Base-by-base conservation (phyloP, 441 rosid species). In the Pelargonium cotyledonis region DNA sequence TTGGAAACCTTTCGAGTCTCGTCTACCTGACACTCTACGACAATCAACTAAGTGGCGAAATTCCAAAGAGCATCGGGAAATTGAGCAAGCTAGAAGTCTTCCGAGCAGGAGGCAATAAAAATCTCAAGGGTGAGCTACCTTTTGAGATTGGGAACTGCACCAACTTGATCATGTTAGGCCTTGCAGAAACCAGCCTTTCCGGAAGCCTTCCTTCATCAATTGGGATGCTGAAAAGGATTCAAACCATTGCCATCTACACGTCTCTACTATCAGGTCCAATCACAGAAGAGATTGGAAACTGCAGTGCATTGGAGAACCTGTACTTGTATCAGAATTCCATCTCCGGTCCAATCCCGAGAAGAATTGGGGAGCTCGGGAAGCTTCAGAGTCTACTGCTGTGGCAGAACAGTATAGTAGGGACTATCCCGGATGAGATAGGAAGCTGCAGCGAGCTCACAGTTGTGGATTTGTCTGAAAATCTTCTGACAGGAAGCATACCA, bases 181-280 rank as follows among this genome's bases (percentile, higher is more conserved):
- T 94, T 1, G 95, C 99, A 0, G 99, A 89, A 55, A 91, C 99
- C 66, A 79, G 94, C 84, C 81, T 94, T 81, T 89, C 96, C 12
- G 95, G 99, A 14, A 81, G 66, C 19, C 81, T 89, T 15, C 96
- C 97, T 63, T 77, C 88, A 10, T 81, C 97, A 3, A 83, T 94
- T 40, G 92, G 97, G 31, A 82, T 70, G 84, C 81, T 94, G 80
- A 87, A 79, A 71, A 82, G 74, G 43, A 75, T 91, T 69, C 91
- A 91, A 77, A 91, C 94, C 18, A 73, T 94, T 67, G 96, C 96
- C 65, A 47, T 91, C 47, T 94, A 91, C 71, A 85, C 92, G 4
- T 18, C 97, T 16, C 79, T 87, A 14, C 65, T 94, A 29, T 87
- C 97, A 11, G 96, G 95, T 67, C 75, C 89, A 6, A 86, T 94